Base-by-base conservation (phyloP, 2,329 filamentous ascomycete genomes). In the Cytospora piceae region DNA sequence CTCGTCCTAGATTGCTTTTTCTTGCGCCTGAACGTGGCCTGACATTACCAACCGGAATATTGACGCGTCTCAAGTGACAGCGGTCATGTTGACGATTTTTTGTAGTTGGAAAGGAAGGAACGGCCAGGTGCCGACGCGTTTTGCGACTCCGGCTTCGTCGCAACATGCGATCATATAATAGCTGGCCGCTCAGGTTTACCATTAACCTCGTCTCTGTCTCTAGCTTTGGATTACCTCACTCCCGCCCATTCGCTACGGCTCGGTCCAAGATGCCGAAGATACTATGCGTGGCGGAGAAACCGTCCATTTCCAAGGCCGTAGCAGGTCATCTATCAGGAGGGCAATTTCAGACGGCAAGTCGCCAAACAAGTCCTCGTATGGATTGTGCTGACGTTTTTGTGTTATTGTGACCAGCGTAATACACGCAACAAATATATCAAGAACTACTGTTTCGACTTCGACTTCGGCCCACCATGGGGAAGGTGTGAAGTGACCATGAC, bases 231-330 rank as follows among this genome's bases (percentile, higher is more conserved):
- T 37, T 22, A 57, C 20, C 39, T 2, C 58, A 55, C 34, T 51
- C 12, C 29, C 54, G 69, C 31, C 27, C 34, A 12, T 67, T 63
- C 61, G 37, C 55, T 39, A 63, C 64, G 11, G 29, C 60, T 46
- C 55, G 56, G 14, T 72, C 73, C 68, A 76, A 69, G 61, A 83
- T 80, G 75, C 86, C 86, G 78, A 84, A 76, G 72, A 79, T 86
- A 49, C 75, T 86, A 15, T 86, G 83, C 69, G 83, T 86, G 71
- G 83, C 84, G 52, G 84, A 86, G 71, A 86, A 99, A 83, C 93
- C 93, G 42, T 96, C 94, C 52, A 97, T 99, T 69, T 93, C 95
- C 65, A 97, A 95, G 78, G 93, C 94, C 46, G 94, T 99, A 58
- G 92, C 95, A 49, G 87, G 88, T 65, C 94, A 98, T 81, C 85